These are phyloP conservation scores for Clonostachys chloroleuca DNA, from an alignment of 2,329 filamentous ascomycete genomes.

Conservation along the genomic window DNA sequence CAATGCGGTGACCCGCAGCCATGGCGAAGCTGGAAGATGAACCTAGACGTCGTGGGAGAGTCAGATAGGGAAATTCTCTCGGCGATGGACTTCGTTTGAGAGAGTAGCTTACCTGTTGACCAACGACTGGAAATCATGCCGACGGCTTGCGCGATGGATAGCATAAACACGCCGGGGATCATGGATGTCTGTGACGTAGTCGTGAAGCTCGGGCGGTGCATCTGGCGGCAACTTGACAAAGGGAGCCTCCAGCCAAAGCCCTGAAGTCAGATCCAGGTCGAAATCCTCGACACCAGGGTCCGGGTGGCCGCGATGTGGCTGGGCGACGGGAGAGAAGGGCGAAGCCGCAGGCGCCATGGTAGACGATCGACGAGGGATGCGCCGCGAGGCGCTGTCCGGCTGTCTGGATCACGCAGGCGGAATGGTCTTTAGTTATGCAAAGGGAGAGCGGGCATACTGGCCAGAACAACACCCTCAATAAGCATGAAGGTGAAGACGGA, in stretches of 20 bases:
- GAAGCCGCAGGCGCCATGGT: no score
- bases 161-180: constrained; percentile 58
- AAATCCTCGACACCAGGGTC: no score
- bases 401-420: no score
- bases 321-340: no score
- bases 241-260: constrained; percentile 57
- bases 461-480: no score
- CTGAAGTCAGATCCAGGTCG: constrained; percentile 41
- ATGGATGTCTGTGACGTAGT: constrained; percentile 52
- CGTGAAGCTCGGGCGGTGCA: constrained; percentile 53
- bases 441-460: no score
- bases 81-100: background rate
- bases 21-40: constrained; percentile 74
- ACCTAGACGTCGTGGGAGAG: constrained; percentile 42
- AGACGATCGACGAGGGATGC: no score
- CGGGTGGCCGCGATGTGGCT: no score
- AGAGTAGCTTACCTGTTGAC: constrained; percentile 56
- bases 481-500: background rate
- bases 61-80: background rate
- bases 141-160: constrained; percentile 55
- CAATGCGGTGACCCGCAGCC: constrained; percentile 71
- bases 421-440: no score
- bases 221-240: constrained; percentile 56
- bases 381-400: no score
- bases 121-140: constrained; percentile 61